Conservation (phyloP, 1,139 yeast species). For the Hansenula lynferdii region DNA sequence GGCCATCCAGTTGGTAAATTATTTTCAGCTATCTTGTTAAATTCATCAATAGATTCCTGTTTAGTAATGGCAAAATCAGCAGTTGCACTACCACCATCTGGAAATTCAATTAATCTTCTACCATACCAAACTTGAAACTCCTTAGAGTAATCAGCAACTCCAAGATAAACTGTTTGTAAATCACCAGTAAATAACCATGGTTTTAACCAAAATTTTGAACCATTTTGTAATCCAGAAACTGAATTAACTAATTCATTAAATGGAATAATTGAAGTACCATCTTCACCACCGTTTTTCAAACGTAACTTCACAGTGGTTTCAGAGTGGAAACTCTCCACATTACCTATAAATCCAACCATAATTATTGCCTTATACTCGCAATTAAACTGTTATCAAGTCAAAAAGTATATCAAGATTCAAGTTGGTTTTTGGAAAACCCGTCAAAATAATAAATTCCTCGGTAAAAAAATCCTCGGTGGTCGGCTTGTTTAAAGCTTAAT, state of each 20-base stretch:
- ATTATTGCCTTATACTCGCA: not conserved
- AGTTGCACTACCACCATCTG: constrained; percentile 66
- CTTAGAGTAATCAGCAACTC: constrained; percentile 48
- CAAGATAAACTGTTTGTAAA: constrained; percentile 68
- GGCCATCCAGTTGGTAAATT: constrained; percentile 70
- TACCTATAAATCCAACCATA: constrained; percentile 31
- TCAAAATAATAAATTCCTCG: no score
- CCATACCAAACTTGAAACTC: constrained; percentile 66
- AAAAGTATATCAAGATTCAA: no score
- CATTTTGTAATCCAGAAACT: constrained; percentile 43
- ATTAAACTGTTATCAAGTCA: no score
- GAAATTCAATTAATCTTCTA: constrained; percentile 57
- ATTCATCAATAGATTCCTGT: constrained; percentile 42
- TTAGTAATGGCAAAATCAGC: constrained; percentile 66
- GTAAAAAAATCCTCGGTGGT: no score
- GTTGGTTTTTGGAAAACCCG: no score
- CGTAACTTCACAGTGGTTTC: constrained; percentile 35
- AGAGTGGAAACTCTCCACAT: constrained; percentile 16
- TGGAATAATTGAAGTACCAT: constrained; percentile 26
- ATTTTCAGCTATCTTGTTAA: constrained; percentile 43
- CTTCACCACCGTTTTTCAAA: constrained; percentile 25
- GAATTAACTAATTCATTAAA: constrained; percentile 36
- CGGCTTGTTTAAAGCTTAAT: no score
- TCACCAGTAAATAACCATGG: constrained; percentile 70
- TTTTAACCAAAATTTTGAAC: constrained; percentile 47